A percentile compares a stretch with the other conserved stretches of the same genome.
These are phyloP conservation scores for Mycosphaerella sp. DNA, from an alignment of 2,329 filamentous ascomycete species.

Conservation along the genomic window DNA sequence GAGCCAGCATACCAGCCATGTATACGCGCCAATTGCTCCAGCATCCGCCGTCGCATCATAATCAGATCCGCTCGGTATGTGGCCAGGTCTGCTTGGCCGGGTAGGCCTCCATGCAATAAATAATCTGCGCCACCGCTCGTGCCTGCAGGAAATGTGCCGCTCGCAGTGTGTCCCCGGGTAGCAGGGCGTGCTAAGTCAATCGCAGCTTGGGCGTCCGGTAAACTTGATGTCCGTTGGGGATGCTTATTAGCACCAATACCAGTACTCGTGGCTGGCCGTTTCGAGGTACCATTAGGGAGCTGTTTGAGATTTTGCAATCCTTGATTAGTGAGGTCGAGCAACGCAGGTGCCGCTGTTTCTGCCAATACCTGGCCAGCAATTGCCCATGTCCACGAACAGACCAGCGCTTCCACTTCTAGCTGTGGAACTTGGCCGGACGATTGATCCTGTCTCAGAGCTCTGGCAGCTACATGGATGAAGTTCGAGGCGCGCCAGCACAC, in stretches of 20 bases:
- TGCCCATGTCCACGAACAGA: slow-evolving; percentile 71
- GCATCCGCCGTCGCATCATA: slow-evolving; percentile 68
- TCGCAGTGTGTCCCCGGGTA: slow-evolving; percentile 2
- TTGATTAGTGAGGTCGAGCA: slow-evolving; percentile 20
- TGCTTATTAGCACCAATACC: slow-evolving; percentile 30
- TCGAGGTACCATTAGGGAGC: slow-evolving; percentile 18
- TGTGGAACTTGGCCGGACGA: neutral
- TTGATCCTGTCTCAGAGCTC: slow-evolving; percentile 73
- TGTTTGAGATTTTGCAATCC: slow-evolving; percentile 3
- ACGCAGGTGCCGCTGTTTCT: slow-evolving; percentile 50
- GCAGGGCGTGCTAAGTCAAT: slow-evolving; percentile 10
- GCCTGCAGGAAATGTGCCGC: slow-evolving; percentile 16
- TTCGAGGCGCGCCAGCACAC: slow-evolving; percentile 75
- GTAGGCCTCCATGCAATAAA: slow-evolving; percentile 19
- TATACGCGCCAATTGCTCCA: slow-evolving; percentile 66
- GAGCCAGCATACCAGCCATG: slow-evolving; percentile 73
- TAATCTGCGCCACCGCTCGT: slow-evolving; percentile 16
- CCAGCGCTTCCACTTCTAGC: slow-evolving; percentile 62
- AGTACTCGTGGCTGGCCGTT: slow-evolving; percentile 25
- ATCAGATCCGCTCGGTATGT: slow-evolving; percentile 77
- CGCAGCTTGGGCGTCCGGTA: slow-evolving; percentile 14
- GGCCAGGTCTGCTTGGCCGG: slow-evolving; percentile 69
- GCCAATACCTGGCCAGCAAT: slow-evolving; percentile 69
- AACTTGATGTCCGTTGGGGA: slow-evolving; percentile 28
- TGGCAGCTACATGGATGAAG: slow-evolving; percentile 74